A percentile compares a stretch with the other conserved stretches of the same genome.
phyloP scores from a whole-genome alignment of 2,329 filamentous ascomycete species.

The Claviceps maximensis region DNA sequence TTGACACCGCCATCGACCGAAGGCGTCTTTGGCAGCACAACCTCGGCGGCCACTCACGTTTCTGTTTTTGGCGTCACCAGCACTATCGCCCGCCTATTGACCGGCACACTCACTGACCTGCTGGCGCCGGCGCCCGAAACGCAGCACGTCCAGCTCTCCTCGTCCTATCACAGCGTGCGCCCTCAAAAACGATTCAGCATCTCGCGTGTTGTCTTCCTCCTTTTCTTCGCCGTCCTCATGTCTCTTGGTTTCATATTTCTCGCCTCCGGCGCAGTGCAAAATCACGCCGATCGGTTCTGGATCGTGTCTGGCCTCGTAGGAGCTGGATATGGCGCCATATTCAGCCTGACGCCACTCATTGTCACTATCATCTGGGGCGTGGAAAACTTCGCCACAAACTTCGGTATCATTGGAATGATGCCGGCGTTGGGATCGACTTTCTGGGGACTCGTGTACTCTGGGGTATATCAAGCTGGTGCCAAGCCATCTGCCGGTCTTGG shows the following conservation, averaged over 20 bases:
- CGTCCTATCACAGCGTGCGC: conserved; percentile 11
- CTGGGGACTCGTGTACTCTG: conserved; percentile 83
- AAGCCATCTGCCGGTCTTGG: conserved; percentile 22
- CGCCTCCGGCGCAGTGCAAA: conserved; percentile 61
- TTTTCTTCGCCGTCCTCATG: conserved; percentile 61
- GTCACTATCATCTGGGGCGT: conserved; percentile 97
- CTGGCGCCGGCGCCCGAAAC: conserved; percentile 58
- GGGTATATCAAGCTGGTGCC: conserved; percentile 60
- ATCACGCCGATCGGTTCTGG: conserved; percentile 69
- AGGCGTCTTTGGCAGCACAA: conserved; percentile 26
- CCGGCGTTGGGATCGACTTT: conserved; percentile 78
- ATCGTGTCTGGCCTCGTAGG: conserved; percentile 74
- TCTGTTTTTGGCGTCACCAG: conserved; percentile 84
- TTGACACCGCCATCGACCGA: conserved; percentile 48
- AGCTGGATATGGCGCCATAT: conserved; percentile 84
- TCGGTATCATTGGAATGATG: conserved; percentile 87
- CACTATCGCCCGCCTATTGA: conserved; percentile 79
- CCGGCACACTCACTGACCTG: conserved; percentile 77
- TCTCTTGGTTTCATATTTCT: conserved; percentile 66
- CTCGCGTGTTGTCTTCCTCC: conserved; percentile 68
- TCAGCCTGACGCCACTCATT: conserved; percentile 80
- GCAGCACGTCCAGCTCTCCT: conserved; percentile 37
- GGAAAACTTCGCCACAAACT: conserved; percentile 97
- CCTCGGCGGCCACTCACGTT: conserved; percentile 73
- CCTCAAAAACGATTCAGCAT: conserved; percentile 38